Evolutionary conservation across 352 stramenopile species (phyloP).

Genomic region (Phytophthora gonapodyides): DNA sequence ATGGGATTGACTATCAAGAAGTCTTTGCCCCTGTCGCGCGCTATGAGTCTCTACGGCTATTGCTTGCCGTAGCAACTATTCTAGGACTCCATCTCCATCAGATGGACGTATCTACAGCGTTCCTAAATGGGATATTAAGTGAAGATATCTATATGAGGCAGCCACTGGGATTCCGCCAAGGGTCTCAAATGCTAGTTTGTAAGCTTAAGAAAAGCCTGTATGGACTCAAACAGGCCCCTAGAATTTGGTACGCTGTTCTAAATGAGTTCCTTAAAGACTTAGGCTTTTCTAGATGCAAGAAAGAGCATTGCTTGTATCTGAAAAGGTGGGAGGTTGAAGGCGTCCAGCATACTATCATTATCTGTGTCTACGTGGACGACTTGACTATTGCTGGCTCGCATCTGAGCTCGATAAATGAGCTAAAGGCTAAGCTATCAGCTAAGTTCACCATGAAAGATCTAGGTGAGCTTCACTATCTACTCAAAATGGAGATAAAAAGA

Average conservation of each 20-base stretch:
- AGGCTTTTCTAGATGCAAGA: slow-evolving; percentile 11
- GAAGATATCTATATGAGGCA: slow-evolving; percentile 17
- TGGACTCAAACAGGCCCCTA: slow-evolving; percentile 7
- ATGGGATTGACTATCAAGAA: slow-evolving; percentile 22
- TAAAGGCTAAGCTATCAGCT: slow-evolving; percentile 4
- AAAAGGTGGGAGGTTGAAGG: slow-evolving; percentile 17
- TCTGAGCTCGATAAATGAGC: slow-evolving; percentile 2
- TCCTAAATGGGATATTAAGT: slow-evolving; percentile 10
- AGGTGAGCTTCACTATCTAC: slow-evolving; percentile 2
- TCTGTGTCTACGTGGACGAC: slow-evolving; percentile 14
- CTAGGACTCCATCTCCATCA: not conserved
- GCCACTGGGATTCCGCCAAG: slow-evolving; percentile 9
- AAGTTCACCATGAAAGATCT: slow-evolving; percentile 13
- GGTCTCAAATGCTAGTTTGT: not conserved
- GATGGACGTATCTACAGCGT: slow-evolving; percentile 8
- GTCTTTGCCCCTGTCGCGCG: slow-evolving; percentile 7
- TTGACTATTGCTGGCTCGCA: slow-evolving; percentile 12
- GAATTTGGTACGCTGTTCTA: slow-evolving; percentile 17
- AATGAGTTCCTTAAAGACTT: slow-evolving; percentile 1
- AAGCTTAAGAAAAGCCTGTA: slow-evolving; percentile 21
- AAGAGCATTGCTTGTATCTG: slow-evolving; percentile 19
- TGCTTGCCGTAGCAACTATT: slow-evolving; percentile 1
- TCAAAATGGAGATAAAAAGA: slow-evolving; percentile 18
- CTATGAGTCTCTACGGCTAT: slow-evolving; percentile 9
- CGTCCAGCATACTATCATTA: not conserved